Conservation (phyloP, 2,329 filamentous ascomycete genomes). For the Botrytis paeoniae region DNA sequence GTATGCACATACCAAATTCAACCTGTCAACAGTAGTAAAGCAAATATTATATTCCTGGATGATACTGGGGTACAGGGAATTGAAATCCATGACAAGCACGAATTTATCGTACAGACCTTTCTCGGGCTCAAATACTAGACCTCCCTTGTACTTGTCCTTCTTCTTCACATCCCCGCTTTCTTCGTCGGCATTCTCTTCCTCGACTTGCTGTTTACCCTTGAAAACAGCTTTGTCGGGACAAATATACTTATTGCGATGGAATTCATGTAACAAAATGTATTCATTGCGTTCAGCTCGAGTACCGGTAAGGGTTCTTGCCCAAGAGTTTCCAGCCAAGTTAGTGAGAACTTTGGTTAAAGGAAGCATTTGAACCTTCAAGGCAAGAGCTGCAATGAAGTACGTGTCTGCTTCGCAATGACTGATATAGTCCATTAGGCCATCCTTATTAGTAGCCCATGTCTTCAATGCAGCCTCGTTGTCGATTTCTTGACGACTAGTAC, state of each 20-base stretch:
- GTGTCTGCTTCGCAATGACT: constrained; percentile 94
- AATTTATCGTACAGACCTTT: constrained; percentile 98
- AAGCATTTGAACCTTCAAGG: constrained; percentile 84
- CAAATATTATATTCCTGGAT: constrained; percentile 99
- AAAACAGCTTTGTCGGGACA: constrained; percentile 91
- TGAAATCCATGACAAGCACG: constrained; percentile 99
- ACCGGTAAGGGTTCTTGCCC: constrained; percentile 92
- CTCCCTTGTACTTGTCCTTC: constrained; percentile 99
- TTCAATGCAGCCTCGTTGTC: constrained; percentile 86
- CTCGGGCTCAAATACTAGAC: constrained; percentile 96
- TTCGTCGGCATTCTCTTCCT: constrained; percentile 69
- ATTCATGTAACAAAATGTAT: constrained; percentile 97
- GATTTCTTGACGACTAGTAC: constrained; percentile 66
- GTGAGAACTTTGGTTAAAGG: constrained; percentile 93
- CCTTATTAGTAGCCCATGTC: constrained; percentile 78
- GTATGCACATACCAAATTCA: constrained; percentile 57
- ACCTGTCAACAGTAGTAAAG: constrained; percentile 92
- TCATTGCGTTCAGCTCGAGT: constrained; percentile 97
- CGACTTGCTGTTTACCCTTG: constrained; percentile 67
- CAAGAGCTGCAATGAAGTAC: constrained; percentile 89
- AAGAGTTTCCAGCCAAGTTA: constrained; percentile 95
- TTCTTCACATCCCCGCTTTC: constrained; percentile 79
- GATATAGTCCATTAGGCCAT: constrained; percentile 88
- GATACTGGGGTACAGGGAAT: constrained; percentile 99
- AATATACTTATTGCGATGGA: constrained; percentile 95